Base-by-base conservation (phyloP, 331 rosid species). In the Acacia concinna region DNA sequence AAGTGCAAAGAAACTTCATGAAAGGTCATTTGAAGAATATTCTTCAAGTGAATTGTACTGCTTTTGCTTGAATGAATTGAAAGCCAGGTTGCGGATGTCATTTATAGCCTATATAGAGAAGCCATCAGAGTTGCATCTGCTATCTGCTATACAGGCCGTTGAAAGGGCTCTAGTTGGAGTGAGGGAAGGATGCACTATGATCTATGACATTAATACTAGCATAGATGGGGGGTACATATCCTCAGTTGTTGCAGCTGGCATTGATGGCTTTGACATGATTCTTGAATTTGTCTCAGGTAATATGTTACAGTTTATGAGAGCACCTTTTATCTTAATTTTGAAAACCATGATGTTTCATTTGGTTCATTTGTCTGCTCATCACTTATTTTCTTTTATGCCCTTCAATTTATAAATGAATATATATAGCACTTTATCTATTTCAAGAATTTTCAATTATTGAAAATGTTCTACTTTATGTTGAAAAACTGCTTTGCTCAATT, bases 201-300 rank as follows among this genome's bases (percentile, higher is more conserved):
- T 85, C 77, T 90, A 86, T 83, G 91, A 84, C 85, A 76, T 95
- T 81, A 78, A 85, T 79, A 78, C 83, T 77, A 85, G 88, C 77
- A 84, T 70, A 80, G 81, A 82, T 72, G 94, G 96, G 35, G 97
- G 97, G 51, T 81, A 81, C 38, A 78, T 89, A 82, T 92, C 96
- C 41, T 84, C 92, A 71, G 57, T 83, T 63, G 96, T 90, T 78
- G 92, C 97, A 8, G 96, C 93, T 78, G 97, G 93, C 71, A 79
- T 95, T 83, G 96, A 95, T 76, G 93, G 93, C 85, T 87, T 92
- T 83, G 91, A 88, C 83, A 84, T 95, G 91, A 90, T 95, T 84
- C 88, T 91, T 65, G 97, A 95, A 76, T 90, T 80, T 85, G 94
- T 86, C 78, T 86, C 97, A 87, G 99, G 99, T 95, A 91, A 82